These are phyloP conservation scores for Echria macrotheca DNA, from an alignment of 495 filamentous ascomycete genomes.

Conservation along the genomic window DNA sequence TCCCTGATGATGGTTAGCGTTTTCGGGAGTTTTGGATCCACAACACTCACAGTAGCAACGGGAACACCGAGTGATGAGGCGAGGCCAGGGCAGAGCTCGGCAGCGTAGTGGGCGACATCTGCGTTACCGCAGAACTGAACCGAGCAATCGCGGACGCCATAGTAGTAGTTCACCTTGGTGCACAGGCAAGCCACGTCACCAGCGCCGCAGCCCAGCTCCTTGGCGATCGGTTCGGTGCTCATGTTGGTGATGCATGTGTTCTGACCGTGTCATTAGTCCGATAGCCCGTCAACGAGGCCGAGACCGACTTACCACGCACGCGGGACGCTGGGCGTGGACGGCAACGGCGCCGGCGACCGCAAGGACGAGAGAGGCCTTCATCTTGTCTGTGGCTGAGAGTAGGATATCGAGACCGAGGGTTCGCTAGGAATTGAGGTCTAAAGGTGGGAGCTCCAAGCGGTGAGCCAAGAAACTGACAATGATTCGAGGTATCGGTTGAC, in stretches of 20 bases:
- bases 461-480: not conserved
- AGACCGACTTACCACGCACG: slow-evolving; percentile 38
- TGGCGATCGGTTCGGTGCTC: slow-evolving; percentile 47
- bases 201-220: slow-evolving; percentile 55
- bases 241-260: slow-evolving; percentile 69
- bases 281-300: slow-evolving; percentile 4
- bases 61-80: too few species aligned
- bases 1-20: too few species aligned
- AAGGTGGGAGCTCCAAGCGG: not conserved
- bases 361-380: slow-evolving; percentile 35
- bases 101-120: slow-evolving; percentile 30
- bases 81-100: slow-evolving; percentile 28
- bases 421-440: too few species aligned
- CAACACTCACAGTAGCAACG: too few species aligned
- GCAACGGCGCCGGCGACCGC: slow-evolving; percentile 24
- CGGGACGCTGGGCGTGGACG: slow-evolving; percentile 26
- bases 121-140: slow-evolving; percentile 52
- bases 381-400: slow-evolving; percentile 17
- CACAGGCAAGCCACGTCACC: slow-evolving; percentile 64
- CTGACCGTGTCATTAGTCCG: slow-evolving; percentile 33
- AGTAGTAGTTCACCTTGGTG: slow-evolving; percentile 58
- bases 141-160: slow-evolving; percentile 78
- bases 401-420: not conserved
- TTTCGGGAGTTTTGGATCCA: too few species aligned
- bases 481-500: not conserved